These are phyloP conservation scores for Musa balbisiana DNA, from an alignment of 202 grass and related monocot genomes.

Conservation along the genomic window DNA sequence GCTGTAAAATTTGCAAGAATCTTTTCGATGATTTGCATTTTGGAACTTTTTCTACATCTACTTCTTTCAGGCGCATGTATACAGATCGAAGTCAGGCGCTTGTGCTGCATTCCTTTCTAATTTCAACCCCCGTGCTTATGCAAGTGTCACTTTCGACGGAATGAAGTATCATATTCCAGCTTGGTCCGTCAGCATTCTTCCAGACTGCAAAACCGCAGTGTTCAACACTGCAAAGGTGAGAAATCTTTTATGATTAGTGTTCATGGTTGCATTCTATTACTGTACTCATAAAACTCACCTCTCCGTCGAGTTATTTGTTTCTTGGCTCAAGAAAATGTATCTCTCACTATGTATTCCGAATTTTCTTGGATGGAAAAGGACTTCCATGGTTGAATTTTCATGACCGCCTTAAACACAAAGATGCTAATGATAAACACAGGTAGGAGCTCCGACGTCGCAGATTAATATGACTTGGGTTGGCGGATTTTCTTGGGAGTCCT, in stretches of 20 bases:
- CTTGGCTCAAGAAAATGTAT: neutral
- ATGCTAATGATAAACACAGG: conserved; percentile 19
- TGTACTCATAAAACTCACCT: neutral
- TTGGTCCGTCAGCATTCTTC: conserved; percentile 92
- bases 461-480: conserved; percentile 51
- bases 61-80: neutral
- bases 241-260: neutral
- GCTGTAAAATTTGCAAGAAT: neutral
- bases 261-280: neutral
- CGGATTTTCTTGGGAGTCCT: conserved; percentile 60
- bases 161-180: conserved; percentile 52
- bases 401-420: neutral
- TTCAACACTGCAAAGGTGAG: conserved; percentile 91
- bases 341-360: neutral
- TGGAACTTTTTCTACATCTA: neutral
- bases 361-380: neutral
- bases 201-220: conserved; percentile 70
- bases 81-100: conserved; percentile 36
- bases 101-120: conserved; percentile 93
- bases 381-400: too few relatives aligned
- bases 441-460: conserved; percentile 33
- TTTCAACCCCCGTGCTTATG: conserved; percentile 40
- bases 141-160: conserved; percentile 48
- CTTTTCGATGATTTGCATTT: neutral
- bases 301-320: neutral